Base-by-base conservation (phyloP, 2,329 filamentous ascomycete genomes). In the Ceratocystis diversiconidia region DNA sequence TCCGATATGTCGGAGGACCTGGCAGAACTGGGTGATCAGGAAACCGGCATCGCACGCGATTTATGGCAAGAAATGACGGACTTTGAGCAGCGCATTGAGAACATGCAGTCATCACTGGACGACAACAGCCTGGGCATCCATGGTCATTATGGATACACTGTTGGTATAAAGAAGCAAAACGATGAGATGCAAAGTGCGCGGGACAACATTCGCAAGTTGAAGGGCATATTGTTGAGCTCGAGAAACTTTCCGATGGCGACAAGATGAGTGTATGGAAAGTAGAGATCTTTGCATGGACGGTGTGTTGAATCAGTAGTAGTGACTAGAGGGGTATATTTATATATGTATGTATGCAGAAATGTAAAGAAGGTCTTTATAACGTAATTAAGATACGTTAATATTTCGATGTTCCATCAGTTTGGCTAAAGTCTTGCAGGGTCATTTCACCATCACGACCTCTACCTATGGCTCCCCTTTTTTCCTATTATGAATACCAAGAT, bases 131-230 rank as follows among this genome's bases (percentile, higher is more conserved):
- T 63, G 50, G 61, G 65, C 4, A 59, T 66, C n/a, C 62, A 61
- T 36, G 44, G 61, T 1, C 61, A 61, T 28, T 66, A 63, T 30
- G 61, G 65, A 6, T 66, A 66, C 61, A 52, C 65, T 12, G 50
- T 63, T 46, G 50, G 61, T 8, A 36, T 59, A 52, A 48, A 50
- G 44, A 52, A 61, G 15, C 28, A 36, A 81, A 85, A 63, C 68
- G 88, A 92, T 74, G 87, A 89, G 74, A 85, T 90, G 70, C 84
- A 84, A 69, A 84, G 82, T 72, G 79, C 89, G 22, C 89, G 88
- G 75, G 84, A 84, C 69, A 88, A 87, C 68, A 92, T 95, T 63
- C 78, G 89, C 69, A 82, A 87, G 66, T 83, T 94, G 52, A 95
- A 95, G 77, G 89, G 89, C 1, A 82, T 90, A 10, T 76, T 94